Percentiles rank a stretch among this genome's conserved stretches.
phyloP scores from a whole-genome alignment of 257 asterid genomes.

The Solanum gracilifrons region DNA sequence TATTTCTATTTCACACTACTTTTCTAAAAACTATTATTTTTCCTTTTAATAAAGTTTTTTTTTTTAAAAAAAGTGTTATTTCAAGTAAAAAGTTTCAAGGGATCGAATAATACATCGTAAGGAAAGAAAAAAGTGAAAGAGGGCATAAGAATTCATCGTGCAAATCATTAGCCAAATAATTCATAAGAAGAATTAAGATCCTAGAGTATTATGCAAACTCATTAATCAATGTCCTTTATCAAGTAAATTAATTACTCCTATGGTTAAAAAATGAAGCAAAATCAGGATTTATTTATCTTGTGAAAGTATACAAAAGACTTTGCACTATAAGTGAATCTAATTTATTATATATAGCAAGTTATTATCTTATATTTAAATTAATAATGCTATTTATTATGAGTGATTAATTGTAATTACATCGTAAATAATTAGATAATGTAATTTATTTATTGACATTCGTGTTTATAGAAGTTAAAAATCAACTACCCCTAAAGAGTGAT shows the following conservation, averaged over 20 bases:
- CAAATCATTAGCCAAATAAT: neutral
- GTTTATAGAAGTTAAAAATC: neutral
- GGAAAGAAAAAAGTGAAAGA: neutral
- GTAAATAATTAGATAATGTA: neutral
- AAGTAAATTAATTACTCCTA: neutral
- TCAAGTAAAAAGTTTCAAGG: neutral
- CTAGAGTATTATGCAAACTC: neutral
- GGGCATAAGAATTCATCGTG: neutral
- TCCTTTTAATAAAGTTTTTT: neutral
- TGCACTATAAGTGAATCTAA: neutral
- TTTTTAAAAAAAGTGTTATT: neutral
- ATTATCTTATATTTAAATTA: neutral
- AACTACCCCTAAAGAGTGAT: neutral
- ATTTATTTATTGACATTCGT: neutral
- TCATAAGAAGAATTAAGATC: neutral
- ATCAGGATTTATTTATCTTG: neutral
- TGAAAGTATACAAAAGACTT: neutral
- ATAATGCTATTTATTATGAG: neutral
- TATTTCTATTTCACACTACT: neutral
- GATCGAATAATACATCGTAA: neutral
- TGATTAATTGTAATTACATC: neutral
- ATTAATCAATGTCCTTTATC: neutral
- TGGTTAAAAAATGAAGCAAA: neutral
- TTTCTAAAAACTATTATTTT: neutral
- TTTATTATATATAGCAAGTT: neutral